Evolutionary conservation across 805 yeast genomes (phyloP), one percentile per base, ranked within the genome.

Genomic region (Cyberlindnera maclurae): DNA sequence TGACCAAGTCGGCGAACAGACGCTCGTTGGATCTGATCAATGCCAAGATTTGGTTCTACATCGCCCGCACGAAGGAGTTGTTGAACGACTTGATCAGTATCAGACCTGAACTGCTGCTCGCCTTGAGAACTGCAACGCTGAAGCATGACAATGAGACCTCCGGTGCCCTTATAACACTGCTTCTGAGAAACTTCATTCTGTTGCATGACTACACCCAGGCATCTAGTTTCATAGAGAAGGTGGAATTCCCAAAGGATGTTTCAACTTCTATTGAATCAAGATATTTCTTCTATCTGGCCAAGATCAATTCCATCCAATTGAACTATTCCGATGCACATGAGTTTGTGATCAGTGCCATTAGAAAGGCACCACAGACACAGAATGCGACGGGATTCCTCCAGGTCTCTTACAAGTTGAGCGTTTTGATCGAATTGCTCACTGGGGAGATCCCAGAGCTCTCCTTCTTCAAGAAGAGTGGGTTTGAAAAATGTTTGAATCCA

Each of bases 401-500:
- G 63, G 77, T 84, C 37, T 93, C 96, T 3, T 79, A 89, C 49
- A 93, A 93, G 65, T 73, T 93, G 50, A 82, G 78, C 57, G 83
- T 90, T 45, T 72, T 89, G 42, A 85, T 93, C 52, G 96, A 93
- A 64, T 70, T 93, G 55, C 75, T 93, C 52, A 89, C 90, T 77
- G 98, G 99, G 42, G 98, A 93, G 52, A 82, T 93, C 49, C 98
- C 98, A 13, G 96, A 87, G 53, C 70, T 94, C 48, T 71, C 87
- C 35, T 74, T 76, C 28, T 93, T 93, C 70, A 75, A 77, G 50
- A 82, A 84, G 54, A 64, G 75, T 12, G 64, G 67, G 33, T 64
- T 78, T 53, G 77, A 75, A 47, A 68, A 70, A 36, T 71, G 83
- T 4, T 70, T 88, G 43, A 71, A 68, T 44, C 96, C 97, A 26